Conservation (phyloP, 1,284 basidiomycete species). For the Kalmanozyma brasiliensis region DNA sequence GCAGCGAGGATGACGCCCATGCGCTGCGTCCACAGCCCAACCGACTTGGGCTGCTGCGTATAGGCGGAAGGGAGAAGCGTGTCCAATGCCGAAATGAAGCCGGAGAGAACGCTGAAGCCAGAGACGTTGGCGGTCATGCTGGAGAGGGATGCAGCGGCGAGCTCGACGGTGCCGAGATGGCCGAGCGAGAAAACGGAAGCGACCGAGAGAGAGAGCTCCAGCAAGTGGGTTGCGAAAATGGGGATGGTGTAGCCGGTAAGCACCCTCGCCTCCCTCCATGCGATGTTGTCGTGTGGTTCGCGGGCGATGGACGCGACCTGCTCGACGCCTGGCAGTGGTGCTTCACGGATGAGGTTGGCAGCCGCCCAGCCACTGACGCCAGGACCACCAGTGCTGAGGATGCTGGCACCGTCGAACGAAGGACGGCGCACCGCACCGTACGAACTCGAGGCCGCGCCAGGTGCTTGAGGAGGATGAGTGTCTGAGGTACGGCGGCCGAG, state of each 20-base stretch:
- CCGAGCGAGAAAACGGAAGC: conserved; percentile 64
- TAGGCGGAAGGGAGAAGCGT: conserved; percentile 90
- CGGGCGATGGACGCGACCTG: conserved; percentile 51
- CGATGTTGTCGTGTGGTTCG: conserved; percentile 41
- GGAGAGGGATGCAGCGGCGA: conserved; percentile 62
- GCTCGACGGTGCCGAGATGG: conserved; percentile 63
- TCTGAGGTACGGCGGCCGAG: conserved; percentile 13
- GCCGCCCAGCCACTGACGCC: conserved; percentile 48
- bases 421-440: conserved; percentile 33
- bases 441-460: conserved; percentile 9
- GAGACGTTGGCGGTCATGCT: conserved; percentile 67
- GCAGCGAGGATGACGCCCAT: conserved; percentile 74
- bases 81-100: conserved; percentile 83
- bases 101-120: conserved; percentile 69
- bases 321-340: conserved; percentile 43
- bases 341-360: conserved; percentile 37
- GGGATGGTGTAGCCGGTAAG: conserved; percentile 57
- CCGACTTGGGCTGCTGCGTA: conserved; percentile 83
- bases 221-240: conserved; percentile 62
- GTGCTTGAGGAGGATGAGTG: conserved; percentile 1
- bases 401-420: conserved; percentile 32
- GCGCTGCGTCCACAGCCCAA: conserved; percentile 89
- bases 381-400: conserved; percentile 21
- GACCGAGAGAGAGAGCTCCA: conserved; percentile 64
- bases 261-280: conserved; percentile 52